These are phyloP conservation scores for Microcyclosporella mali DNA, from an alignment of 2,329 filamentous ascomycete genomes.

Conservation along the genomic window DNA sequence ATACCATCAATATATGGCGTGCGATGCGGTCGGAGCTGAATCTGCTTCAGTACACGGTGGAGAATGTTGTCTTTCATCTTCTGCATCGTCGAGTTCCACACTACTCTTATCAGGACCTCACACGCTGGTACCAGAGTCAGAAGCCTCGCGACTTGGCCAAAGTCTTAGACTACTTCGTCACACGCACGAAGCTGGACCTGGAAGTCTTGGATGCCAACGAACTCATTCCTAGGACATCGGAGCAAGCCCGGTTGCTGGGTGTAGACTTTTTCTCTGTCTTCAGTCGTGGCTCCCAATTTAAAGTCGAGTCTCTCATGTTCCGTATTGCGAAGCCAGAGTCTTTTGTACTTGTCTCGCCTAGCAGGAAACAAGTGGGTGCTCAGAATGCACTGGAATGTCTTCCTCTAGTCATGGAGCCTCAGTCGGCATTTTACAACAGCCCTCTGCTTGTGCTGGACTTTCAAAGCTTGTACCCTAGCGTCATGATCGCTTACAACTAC, in stretches of 20 bases:
- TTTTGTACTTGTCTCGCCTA: slow-evolving; percentile 83
- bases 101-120: slow-evolving; percentile 72
- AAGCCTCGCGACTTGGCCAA: slow-evolving; percentile 65
- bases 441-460: slow-evolving; percentile 91
- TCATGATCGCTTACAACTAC: slow-evolving; percentile 99
- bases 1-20: slow-evolving; percentile 96
- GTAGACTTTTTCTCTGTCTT: slow-evolving; percentile 98
- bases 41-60: slow-evolving; percentile 88
- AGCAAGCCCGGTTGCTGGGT: slow-evolving; percentile 86
- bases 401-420: slow-evolving; percentile 94
- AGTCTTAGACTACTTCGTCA: slow-evolving; percentile 70
- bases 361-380: slow-evolving; percentile 80
- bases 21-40: slow-evolving; percentile 92
- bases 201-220: slow-evolving; percentile 89
- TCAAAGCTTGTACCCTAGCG: slow-evolving; percentile 89
- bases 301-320: slow-evolving; percentile 98
- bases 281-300: slow-evolving; percentile 91
- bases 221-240: slow-evolving; percentile 78
- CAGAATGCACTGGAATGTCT: slow-evolving; percentile 94
- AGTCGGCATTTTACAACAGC: slow-evolving; percentile 87
- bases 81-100: slow-evolving; percentile 83
- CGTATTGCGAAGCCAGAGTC: slow-evolving; percentile 96
- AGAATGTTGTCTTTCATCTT: slow-evolving; percentile 89
- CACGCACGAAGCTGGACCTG: slow-evolving; percentile 72
- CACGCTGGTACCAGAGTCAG: slow-evolving; percentile 69